Conservation (phyloP, 352 stramenopile species). For the Pythium utonaiense region DNA sequence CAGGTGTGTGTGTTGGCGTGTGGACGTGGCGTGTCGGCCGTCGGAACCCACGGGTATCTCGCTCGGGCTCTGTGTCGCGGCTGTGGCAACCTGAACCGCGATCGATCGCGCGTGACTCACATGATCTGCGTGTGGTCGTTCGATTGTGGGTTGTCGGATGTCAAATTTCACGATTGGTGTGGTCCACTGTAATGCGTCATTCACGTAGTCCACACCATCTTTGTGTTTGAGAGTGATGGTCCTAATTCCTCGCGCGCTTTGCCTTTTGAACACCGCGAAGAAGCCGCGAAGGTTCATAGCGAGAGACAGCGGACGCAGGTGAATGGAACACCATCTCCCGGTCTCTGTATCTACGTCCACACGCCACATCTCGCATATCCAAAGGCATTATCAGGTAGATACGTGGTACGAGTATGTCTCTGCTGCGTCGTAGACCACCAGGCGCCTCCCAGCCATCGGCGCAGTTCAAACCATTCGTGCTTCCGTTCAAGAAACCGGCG, state of each 20-base stretch:
- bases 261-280: slow-evolving; percentile 13
- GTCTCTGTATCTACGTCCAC: neutral
- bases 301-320: neutral
- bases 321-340: neutral
- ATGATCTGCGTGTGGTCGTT: neutral
- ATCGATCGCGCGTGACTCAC: neutral
- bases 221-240: slow-evolving; percentile 18
- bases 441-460: slow-evolving; percentile 6
- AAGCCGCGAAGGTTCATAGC: neutral
- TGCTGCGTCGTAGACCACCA: slow-evolving; percentile 40
- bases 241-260: slow-evolving; percentile 19
- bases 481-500: slow-evolving; percentile 42
- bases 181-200: slow-evolving; percentile 1
- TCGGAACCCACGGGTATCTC: no score
- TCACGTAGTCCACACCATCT: slow-evolving; percentile 20
- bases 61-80: neutral
- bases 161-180: neutral
- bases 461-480: slow-evolving; percentile 79
- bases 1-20: no score
- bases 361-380: neutral
- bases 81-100: neutral
- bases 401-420: slow-evolving; percentile 26
- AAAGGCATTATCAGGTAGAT: neutral
- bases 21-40: no score
- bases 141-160: neutral